Base-by-base conservation (phyloP, 441 rosid genomes). In the Manihot esculenta region DNA sequence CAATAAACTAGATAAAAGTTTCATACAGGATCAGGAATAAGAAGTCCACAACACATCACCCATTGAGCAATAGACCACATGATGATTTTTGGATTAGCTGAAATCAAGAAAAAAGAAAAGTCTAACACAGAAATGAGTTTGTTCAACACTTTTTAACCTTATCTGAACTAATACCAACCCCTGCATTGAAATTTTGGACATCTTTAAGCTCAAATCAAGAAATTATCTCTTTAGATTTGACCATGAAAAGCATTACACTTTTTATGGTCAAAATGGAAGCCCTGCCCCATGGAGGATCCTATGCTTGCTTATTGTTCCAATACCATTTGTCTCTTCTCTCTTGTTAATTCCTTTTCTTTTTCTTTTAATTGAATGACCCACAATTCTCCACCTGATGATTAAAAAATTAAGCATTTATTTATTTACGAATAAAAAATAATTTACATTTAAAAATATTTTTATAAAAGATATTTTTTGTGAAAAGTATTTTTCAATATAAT, bases 141-240 rank as follows among this genome's bases (percentile, higher is more conserved):
- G 72, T 59, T 76, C 55, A 33, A 41, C 55, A 57, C 27, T 33
- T 64, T 38, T 63, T 27, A 49, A 55, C 26, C 58, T 62, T 66
- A 26, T 65, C 30, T 44, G 33, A 78, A 70, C 77, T 76, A 74
- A 64, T 58, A 67, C 70, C 78, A 58, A 69, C 71, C 27, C 70
- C 70, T 35, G 7, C 42, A 13, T 70, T 75, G 75, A 74, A 70
- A 63, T 49, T 65, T 66, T 30, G 24, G 24, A 50, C 24, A 7
- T 24, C 42, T 38, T 10, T n/a, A 5, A 2, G 2, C 33, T 7
- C 14, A 41, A 7, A 23, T 2, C 26, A 33, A 59, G 21, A 45
- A 33, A 61, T 23, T 42, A 35, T 35, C 64, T 21, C 35, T 24
- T 64, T 41, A 49, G 15, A 1, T 55, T 62, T 59, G 65, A 20